Percentiles rank a stretch among this genome's conserved stretches.
These are phyloP conservation scores for Penicillium sclerotiorum DNA, from an alignment of 2,329 filamentous ascomycete genomes.

Conservation along the genomic window DNA sequence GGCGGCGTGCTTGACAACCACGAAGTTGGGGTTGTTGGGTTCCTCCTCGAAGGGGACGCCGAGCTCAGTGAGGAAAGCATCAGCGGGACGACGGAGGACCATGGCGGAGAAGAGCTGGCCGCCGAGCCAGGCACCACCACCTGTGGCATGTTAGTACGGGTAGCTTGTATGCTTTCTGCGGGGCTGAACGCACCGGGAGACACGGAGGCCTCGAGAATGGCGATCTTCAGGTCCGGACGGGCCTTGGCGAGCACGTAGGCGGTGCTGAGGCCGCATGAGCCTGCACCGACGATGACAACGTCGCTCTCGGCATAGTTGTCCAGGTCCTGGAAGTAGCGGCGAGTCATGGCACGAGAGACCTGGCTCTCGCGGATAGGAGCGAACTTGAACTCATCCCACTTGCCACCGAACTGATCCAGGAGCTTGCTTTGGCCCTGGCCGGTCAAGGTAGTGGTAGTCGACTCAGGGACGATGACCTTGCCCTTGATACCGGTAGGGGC, in stretches of 20 bases:
- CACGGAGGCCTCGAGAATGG: constrained; percentile 85
- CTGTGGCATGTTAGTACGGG: constrained; percentile 39
- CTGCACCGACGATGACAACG: constrained; percentile 91
- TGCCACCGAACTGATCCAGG: constrained; percentile 68
- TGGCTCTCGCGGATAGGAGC: constrained; percentile 87
- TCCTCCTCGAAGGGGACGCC: constrained; percentile 88
- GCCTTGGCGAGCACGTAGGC: constrained; percentile 82
- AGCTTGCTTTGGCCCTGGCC: constrained; percentile 55
- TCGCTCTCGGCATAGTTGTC: constrained; percentile 89
- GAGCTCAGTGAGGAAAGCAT: constrained; percentile 78
- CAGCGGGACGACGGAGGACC: constrained; percentile 91
- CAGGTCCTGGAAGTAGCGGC: constrained; percentile 88
- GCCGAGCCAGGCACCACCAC: constrained; percentile 88
- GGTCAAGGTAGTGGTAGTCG: constrained; percentile 39
- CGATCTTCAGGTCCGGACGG: constrained; percentile 87
- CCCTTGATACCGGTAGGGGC: constrained; percentile 43
- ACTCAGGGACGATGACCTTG: constrained; percentile 50
- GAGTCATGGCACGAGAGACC: constrained; percentile 90
- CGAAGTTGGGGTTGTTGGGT: constrained; percentile 80
- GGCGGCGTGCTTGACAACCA: constrained; percentile 92
- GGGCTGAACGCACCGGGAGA: constrained; percentile 60
- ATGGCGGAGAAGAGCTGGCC: constrained; percentile 94
- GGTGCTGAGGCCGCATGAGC: constrained; percentile 81
- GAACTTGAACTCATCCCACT: constrained; percentile 83
- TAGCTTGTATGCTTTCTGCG: neutral